A percentile compares a stretch with the other conserved stretches of the same genome.
These are phyloP conservation scores for Apocynum venetum DNA, from an alignment of 257 asterid species.

Conservation along the genomic window DNA sequence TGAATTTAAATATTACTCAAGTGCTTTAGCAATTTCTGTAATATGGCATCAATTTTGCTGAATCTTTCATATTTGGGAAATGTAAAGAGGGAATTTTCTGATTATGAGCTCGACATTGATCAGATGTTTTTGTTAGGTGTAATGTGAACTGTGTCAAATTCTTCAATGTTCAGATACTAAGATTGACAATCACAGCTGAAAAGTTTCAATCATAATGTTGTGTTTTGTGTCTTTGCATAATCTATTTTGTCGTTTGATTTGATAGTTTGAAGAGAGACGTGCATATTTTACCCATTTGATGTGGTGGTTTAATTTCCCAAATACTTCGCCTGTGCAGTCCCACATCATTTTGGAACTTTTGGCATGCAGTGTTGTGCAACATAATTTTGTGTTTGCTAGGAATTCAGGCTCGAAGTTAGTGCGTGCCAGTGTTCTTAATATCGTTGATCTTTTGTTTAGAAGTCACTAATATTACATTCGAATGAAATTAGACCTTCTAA, in stretches of 20 bases:
- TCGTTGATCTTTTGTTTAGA: too few relatives aligned
- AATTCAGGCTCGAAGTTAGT: too few relatives aligned
- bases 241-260: not conserved
- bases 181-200: conserved; percentile 19
- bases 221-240: too few relatives aligned
- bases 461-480: too few relatives aligned
- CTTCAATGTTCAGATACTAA: conserved; percentile 16
- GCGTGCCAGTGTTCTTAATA: too few relatives aligned
- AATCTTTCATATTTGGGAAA: conserved; percentile 33
- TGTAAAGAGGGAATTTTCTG: conserved; percentile 40
- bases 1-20: conserved; percentile 29
- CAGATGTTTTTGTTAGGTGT: conserved; percentile 33
- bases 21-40: conserved; percentile 40
- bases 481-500: too few relatives aligned
- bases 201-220: not conserved
- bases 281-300: not conserved
- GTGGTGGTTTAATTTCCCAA: not conserved
- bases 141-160: conserved; percentile 25
- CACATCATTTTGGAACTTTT: too few relatives aligned
- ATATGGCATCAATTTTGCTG: conserved; percentile 33
- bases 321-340: not conserved
- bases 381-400: too few relatives aligned
- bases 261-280: not conserved
- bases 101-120: conserved; percentile 18
- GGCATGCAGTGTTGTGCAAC: too few relatives aligned